Conservation (phyloP, 148 eudicot species). For the Rhododendron williamsianum region DNA sequence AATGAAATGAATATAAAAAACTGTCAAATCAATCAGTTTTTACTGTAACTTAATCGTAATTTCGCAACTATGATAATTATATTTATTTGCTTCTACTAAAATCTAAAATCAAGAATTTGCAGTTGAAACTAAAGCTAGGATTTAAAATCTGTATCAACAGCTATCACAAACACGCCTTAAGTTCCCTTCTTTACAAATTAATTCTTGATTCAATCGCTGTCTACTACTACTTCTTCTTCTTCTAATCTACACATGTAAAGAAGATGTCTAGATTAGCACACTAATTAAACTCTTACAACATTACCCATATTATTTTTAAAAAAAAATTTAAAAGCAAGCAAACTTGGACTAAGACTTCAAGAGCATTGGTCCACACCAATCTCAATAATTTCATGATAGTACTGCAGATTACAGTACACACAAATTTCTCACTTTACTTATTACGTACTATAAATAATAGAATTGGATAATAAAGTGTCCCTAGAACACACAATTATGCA, state of each 20-base stretch:
- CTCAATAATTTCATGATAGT: background rate
- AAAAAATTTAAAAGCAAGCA: background rate
- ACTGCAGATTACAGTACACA: background rate
- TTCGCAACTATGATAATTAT: too few relatives aligned
- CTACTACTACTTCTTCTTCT: too few relatives aligned
- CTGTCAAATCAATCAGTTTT: too few relatives aligned
- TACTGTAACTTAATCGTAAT: too few relatives aligned
- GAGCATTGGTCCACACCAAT: background rate
- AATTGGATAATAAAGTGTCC: background rate
- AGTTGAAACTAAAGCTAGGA: too few relatives aligned
- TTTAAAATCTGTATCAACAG: too few relatives aligned
- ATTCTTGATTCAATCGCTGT: too few relatives aligned
- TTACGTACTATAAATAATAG: background rate
- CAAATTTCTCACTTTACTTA: background rate
- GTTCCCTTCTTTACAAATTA: too few relatives aligned
- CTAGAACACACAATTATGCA: background rate
- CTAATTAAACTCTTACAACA: background rate
- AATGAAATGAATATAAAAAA: too few relatives aligned
- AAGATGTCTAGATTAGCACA: background rate
- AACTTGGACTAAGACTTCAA: background rate
- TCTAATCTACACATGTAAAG: background rate
- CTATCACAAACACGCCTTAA: too few relatives aligned
- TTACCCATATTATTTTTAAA: background rate
- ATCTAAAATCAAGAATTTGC: too few relatives aligned
- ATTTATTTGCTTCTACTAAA: too few relatives aligned